Base-by-base conservation (phyloP, 768 basidiomycete genomes). In the Dentipellis fragilis region DNA sequence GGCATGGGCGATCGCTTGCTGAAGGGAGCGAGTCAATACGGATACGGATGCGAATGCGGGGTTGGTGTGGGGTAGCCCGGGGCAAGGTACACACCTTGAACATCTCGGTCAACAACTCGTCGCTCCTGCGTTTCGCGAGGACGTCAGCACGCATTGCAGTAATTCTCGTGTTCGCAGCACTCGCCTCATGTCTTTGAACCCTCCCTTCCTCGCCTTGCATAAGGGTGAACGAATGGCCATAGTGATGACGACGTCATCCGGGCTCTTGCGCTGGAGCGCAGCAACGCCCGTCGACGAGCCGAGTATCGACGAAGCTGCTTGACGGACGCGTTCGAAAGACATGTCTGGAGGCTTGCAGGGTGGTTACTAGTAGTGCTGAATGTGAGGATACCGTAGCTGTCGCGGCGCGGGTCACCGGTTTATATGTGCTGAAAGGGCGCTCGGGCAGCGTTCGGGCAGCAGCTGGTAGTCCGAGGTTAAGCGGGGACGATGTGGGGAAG, bases 241-340 rank as follows among this genome's bases (percentile, higher is more conserved):
- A 2, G 88, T 89, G 57, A 91, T 80, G 65, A 91, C 89, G 11
- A 91, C 83, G 74, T 91, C 89, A 59, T 89, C 81, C 3, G 80
- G 80, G 51, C 68, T 75, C 66, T 87, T 84, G 45, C 69, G 72
- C 58, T 81, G 73, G 49, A 89, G 72, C 14, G 74, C 72, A 21
- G 74, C 68, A 7, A 81, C 64, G n/a, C 80, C 80, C 23, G 62
- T 67, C 16, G 75, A 67, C 11, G 75, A 63, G 3, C 69, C 65
- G 17, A 72, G 63, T 52, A 87, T 67, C 63, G 87, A 87, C 42
- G 81, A 77, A 34, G 79, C 78, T 22, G 87, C 70, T 68, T 86
- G 83, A 65, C 76, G 80, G 52, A 87, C 73, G 58, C 84, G 82
- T 62, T 88, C 75, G 42, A 45, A 45, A 45, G 42, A 45, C 42